Percentiles rank a stretch among this genome's conserved stretches.
phyloP scores from a whole-genome alignment of 805 yeast genomes.

The Jamesozyma piceae region DNA sequence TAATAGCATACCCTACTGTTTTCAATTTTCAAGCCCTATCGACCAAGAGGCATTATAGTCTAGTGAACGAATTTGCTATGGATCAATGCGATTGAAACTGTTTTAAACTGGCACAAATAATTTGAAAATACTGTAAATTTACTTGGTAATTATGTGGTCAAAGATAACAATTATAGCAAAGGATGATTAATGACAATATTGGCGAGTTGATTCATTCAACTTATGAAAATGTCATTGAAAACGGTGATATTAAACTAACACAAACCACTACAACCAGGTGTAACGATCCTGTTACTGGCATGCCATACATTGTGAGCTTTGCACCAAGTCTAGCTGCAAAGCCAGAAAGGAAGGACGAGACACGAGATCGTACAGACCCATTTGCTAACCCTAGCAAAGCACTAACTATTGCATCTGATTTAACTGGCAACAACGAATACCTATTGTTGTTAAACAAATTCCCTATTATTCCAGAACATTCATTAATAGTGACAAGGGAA shows the following conservation, averaged over 20 bases:
- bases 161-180: no score
- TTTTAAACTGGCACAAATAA: no score
- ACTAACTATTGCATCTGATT: slow-evolving; percentile 48
- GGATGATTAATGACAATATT: slow-evolving; percentile 34
- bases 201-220: slow-evolving; percentile 29
- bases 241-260: slow-evolving; percentile 42
- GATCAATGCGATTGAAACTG: no score
- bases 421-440: slow-evolving; percentile 40
- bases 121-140: no score
- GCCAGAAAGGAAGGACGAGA: slow-evolving; percentile 25
- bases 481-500: slow-evolving; percentile 66
- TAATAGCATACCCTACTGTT: no score
- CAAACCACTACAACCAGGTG: slow-evolving; percentile 34
- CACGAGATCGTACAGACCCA: slow-evolving; percentile 46
- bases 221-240: slow-evolving; percentile 40
- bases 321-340: slow-evolving; percentile 30
- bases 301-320: slow-evolving; percentile 27
- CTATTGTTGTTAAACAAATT: slow-evolving; percentile 74
- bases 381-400: slow-evolving; percentile 74
- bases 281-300: slow-evolving; percentile 26
- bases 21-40: no score
- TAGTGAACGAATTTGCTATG: no score
- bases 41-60: no score
- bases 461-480: slow-evolving; percentile 74
- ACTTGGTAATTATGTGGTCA: no score